Conservation (phyloP, 2,329 filamentous ascomycete species). For the Sporothrix variecibatus region DNA sequence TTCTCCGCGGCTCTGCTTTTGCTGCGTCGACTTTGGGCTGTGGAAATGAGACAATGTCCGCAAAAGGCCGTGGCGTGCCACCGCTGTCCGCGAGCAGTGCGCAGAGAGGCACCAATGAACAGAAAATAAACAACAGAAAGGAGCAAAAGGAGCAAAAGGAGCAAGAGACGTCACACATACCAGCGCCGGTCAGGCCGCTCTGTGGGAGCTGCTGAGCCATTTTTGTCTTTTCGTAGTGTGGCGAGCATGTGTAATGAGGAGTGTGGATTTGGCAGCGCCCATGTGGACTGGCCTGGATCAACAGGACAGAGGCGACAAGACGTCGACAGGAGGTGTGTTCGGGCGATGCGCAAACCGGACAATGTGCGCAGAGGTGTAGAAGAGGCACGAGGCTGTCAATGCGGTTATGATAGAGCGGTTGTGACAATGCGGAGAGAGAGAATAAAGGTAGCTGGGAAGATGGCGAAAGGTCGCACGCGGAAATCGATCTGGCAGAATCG, state of each 20-base stretch:
- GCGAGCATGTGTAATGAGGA: slow-evolving; percentile 28
- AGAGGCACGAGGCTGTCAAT: neutral
- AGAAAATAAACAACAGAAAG: neutral
- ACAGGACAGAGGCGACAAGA: neutral
- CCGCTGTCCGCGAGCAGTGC: neutral
- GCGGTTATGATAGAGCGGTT: neutral
- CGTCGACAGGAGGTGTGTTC: neutral
- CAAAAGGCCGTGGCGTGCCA: slow-evolving; percentile 20
- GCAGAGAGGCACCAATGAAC: neutral
- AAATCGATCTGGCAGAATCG: neutral
- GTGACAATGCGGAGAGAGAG: neutral
- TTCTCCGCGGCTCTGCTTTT: neutral
- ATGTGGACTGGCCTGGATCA: slow-evolving; percentile 24
- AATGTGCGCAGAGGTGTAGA: neutral
- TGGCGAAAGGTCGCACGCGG: neutral
- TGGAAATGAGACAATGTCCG: slow-evolving; percentile 13
- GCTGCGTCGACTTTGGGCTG: neutral
- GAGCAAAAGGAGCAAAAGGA: neutral
- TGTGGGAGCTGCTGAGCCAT: slow-evolving; percentile 32
- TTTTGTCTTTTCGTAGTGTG: slow-evolving; percentile 25
- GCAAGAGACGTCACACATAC: slow-evolving; percentile 39
- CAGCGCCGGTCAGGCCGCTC: slow-evolving; percentile 45
- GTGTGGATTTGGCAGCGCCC: slow-evolving; percentile 31
- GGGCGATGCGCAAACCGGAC: neutral
- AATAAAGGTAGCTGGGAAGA: neutral